Evolutionary conservation across 1,284 basidiomycete genomes (phyloP).

Genomic region (Sphagnurus paluster): DNA sequence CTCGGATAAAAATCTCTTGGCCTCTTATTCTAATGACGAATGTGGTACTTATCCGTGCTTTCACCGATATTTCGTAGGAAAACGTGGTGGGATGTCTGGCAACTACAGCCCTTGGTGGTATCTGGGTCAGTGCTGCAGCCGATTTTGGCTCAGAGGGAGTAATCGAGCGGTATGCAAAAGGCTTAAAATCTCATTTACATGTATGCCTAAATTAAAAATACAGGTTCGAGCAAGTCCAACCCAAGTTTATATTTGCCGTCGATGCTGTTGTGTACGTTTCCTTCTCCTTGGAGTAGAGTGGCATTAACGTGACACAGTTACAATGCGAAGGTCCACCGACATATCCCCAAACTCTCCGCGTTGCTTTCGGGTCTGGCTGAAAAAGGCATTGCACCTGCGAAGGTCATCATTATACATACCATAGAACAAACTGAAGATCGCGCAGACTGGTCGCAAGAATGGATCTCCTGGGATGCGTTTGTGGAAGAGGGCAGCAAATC

Average conservation of each 20-base stretch:
- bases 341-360: constrained; percentile 63
- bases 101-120: constrained; percentile 71
- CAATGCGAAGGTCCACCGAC: constrained; percentile 69
- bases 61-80: constrained; percentile 48
- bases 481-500: constrained; percentile 42
- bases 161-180: constrained; percentile 62
- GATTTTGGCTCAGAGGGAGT: constrained; percentile 87
- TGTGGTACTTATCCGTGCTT: background rate
- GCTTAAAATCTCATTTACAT: constrained; percentile 13
- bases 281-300: constrained; percentile 9
- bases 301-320: constrained; percentile 43
- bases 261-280: constrained; percentile 64
- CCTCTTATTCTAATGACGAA: background rate
- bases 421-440: constrained; percentile 36
- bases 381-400: constrained; percentile 38
- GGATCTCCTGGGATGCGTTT: constrained; percentile 62
- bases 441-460: constrained; percentile 42
- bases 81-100: constrained; percentile 77
- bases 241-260: constrained; percentile 71
- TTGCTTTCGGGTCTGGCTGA: constrained; percentile 53
- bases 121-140: constrained; percentile 85
- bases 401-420: constrained; percentile 60
- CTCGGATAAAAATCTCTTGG: constrained; percentile 4
- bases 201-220: constrained; percentile 4
- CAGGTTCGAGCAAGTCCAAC: constrained; percentile 75